Base-by-base conservation (phyloP, 1,284 basidiomycete species). In the Cutaneotrichosporon curvatum region DNA sequence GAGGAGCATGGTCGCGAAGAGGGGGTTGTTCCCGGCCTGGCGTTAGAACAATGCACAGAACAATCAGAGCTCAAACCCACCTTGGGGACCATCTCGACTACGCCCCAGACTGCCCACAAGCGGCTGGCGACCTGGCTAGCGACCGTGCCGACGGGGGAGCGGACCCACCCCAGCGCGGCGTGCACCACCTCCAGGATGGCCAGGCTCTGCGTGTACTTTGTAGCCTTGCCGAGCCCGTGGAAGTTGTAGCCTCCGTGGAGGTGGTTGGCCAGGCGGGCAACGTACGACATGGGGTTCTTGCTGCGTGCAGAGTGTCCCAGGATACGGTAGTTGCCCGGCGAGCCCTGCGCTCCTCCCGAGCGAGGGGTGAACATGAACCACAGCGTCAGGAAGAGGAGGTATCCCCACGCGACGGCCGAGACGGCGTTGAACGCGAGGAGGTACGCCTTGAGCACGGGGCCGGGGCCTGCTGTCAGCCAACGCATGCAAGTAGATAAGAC, bases 1-100 rank as follows among this genome's bases (percentile, higher is more conserved):
- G 54, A 95, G 73, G 44, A 97, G 79, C 89, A 96, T 94, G 41
- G 84, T 83, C 3, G 87, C 81, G 74, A 87, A 97, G 28, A 90
- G 72, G 3, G 94, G 87, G 63, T 81, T 84, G 4, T 75, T 68
- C 54, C 81, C 83, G 15, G 82, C 81, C 85, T 84, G 45, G 7
- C 15, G 40, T 50, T 11, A 45, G 43, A 18, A 12, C 7, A 28
- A 12, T 7, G 25, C 25, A n/a, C n/a, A n/a, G n/a, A n/a, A n/a
- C n/a, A n/a, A n/a, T n/a, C n/a, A n/a, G n/a, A 12, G 25, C 25
- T 28, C 25, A 12, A n/a, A n/a, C 67, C 55, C 41, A 75, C 74
- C 50, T 63, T 54, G 0, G 71, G 68, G 39, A 66, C 85, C 48
- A 78, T 76, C 55, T 81, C 78, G 2, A 81, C 79, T 43, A 91